A percentile compares a stretch with the other conserved stretches of the same genome.
Evolutionary conservation across 2,329 filamentous ascomycete genomes (phyloP).

Genomic region (Domatiomyces catenatus): DNA sequence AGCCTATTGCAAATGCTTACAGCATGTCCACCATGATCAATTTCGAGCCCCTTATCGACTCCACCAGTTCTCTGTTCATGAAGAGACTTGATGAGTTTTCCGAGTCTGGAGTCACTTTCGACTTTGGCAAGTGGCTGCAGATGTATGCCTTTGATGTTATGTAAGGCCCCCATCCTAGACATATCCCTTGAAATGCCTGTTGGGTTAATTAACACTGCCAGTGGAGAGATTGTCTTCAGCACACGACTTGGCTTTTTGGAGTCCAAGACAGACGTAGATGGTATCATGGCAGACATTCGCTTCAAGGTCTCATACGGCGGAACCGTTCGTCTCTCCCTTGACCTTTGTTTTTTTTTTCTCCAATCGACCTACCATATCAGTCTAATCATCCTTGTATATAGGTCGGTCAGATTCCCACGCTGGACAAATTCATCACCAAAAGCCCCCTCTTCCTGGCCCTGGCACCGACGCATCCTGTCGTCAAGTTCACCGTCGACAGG

Average conservation of each 20-base stretch:
- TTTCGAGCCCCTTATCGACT: slow-evolving; percentile 58
- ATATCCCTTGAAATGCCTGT: too few species aligned
- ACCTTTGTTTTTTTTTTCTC: too few species aligned
- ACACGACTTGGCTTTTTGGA: slow-evolving; percentile 17
- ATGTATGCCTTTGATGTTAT: slow-evolving; percentile 13
- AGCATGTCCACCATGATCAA: slow-evolving; percentile 10
- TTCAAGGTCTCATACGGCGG: slow-evolving; percentile 4
- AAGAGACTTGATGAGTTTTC: slow-evolving; percentile 42
- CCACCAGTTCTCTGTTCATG: slow-evolving; percentile 56
- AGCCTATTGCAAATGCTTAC: slow-evolving; percentile 61
- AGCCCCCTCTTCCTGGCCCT: slow-evolving; percentile 34
- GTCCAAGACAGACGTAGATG: slow-evolving; percentile 7
- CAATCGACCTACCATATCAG: too few species aligned
- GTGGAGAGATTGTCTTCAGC: slow-evolving; percentile 23
- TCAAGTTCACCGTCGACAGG: slow-evolving; percentile 50
- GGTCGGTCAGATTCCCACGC: slow-evolving; percentile 12
- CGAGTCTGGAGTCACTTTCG: slow-evolving; percentile 2
- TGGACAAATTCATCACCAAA: slow-evolving; percentile 12
- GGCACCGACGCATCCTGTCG: slow-evolving; percentile 56
- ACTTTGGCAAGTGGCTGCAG: slow-evolving; percentile 10
- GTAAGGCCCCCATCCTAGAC: slow-evolving; percentile 2
- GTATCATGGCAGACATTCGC: slow-evolving; percentile 17
- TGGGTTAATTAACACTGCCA: neutral
- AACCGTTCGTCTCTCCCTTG: slow-evolving; percentile 3
- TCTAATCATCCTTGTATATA: slow-evolving; percentile 1